Base-by-base conservation (phyloP, 805 yeast species). In the Spathaspora girioi region DNA sequence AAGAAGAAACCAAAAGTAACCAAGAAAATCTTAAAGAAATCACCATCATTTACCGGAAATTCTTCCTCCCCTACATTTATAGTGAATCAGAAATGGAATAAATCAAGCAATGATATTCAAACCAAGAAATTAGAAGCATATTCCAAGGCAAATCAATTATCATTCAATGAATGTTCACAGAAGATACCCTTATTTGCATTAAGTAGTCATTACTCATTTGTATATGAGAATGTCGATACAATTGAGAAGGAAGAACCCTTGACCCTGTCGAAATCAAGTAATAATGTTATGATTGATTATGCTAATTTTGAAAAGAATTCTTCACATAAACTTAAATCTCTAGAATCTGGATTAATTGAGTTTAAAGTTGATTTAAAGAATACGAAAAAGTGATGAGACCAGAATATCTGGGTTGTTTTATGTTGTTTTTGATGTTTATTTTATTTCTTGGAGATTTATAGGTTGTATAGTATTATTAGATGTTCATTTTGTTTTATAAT, bases 311-410 rank as follows among this genome's bases (percentile, higher is more conserved):
- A 35, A 35, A 35, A 35, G 8, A 35, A 15, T 35, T 35, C 40
- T 35, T 9, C 40, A 35, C 7, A 35, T 35, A 17, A 35, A 35
- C 40, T 35, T 35, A 62, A 60, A 47, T 60, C 56, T 51, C 64
- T 68, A 66, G 61, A 65, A 53, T 59, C 68, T 3, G 71, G 73
- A 1, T 60, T 69, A 43, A 55, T 56, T 31, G 65, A 65, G 47
- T 66, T 66, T 50, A 59, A 58, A 47, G 47, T 59, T 26, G 53
- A 66, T 45, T 50, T 66, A 12, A 55, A 59, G 17, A 54, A 50
- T 11, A 11, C 35, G 23, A 50, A 47, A 29, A 29, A 43, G 38
- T 32, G 47, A 41, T 27, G 47, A 42, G 40, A 5, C 4, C 32
- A 29, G 3, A 8, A n/a, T n/a, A n/a, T n/a, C n/a, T 5, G 32